Conservation (phyloP, 495 filamentous ascomycete genomes). For the Pseudomonodictys pantanalensis region DNA sequence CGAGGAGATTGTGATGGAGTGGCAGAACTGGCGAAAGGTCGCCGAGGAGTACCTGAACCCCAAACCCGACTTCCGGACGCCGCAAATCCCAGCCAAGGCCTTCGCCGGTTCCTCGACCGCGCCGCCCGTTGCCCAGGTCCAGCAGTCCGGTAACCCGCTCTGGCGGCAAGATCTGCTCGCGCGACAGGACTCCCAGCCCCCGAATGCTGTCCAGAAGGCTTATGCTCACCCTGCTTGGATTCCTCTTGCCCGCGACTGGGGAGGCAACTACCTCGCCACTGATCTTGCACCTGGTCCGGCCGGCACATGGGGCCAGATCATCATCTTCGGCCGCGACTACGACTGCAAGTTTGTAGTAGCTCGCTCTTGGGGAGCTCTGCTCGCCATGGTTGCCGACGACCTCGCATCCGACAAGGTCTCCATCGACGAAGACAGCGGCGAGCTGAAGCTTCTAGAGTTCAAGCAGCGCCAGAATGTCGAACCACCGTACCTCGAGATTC, state of each 20-base stretch:
- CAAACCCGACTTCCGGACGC: conserved; percentile 45
- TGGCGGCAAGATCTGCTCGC: conserved; percentile 86
- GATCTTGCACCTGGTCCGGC: conserved; percentile 89
- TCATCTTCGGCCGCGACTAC: conserved; percentile 95
- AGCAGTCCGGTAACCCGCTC: conserved; percentile 52
- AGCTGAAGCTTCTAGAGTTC: conserved; percentile 90
- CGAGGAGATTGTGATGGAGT: conserved; percentile 97
- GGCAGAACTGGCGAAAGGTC: conserved; percentile 92
- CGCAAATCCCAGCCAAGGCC: conserved; percentile 62
- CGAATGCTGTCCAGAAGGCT: conserved; percentile 80
- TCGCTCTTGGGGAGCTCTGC: conserved; percentile 84
- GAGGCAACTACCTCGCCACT: conserved; percentile 92
- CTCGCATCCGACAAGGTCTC: conserved; percentile 79
- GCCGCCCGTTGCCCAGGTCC: conserved; percentile 37
- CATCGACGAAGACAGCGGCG: conserved; percentile 86
- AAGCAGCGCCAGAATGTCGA: conserved; percentile 74
- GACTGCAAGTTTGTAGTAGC: conserved; percentile 97
- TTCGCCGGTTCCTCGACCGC: conserved; percentile 56
- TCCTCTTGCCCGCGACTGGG: conserved; percentile 94
- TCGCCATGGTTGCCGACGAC: conserved; percentile 87
- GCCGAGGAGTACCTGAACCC: conserved; percentile 78
- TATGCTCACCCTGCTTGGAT: conserved; percentile 97
- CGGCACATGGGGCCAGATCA: conserved; percentile 93
- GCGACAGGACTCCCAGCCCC: conserved; percentile 84
- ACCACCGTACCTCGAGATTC: conserved; percentile 89